A percentile compares a stretch with the other conserved stretches of the same genome.
These are phyloP conservation scores for Scutellaria baicalensis DNA, from an alignment of 257 asterid species.

Conservation along the genomic window DNA sequence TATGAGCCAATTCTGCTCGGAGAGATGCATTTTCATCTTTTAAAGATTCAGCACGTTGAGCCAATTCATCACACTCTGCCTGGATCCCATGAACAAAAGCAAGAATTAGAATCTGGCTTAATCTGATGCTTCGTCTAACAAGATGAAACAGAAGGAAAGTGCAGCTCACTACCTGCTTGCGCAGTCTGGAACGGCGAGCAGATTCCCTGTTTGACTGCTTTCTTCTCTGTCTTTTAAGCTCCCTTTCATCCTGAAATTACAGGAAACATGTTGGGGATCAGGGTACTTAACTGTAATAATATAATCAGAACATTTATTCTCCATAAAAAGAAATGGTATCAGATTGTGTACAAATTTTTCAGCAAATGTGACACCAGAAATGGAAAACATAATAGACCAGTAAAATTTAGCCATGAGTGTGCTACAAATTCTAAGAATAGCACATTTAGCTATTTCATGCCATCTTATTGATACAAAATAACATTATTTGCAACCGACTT, in stretches of 20 bases:
- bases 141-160: background rate
- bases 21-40: constrained; percentile 74
- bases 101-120: constrained; percentile 1
- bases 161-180: constrained; percentile 57
- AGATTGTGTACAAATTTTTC: background rate
- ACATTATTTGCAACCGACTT: background rate
- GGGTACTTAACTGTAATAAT: background rate
- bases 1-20: constrained; percentile 59
- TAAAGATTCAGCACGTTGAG: constrained; percentile 65
- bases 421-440: background rate
- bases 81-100: constrained; percentile 20
- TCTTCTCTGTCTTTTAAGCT: constrained; percentile 74
- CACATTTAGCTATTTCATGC: background rate
- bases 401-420: background rate
- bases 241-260: constrained; percentile 72
- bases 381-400: background rate
- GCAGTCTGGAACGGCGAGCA: constrained; percentile 80
- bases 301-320: background rate
- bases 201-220: constrained; percentile 89
- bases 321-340: background rate
- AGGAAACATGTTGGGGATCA: constrained; percentile 8
- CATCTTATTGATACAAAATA: background rate
- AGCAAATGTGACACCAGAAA: background rate
- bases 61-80: constrained; percentile 91
- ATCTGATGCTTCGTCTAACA: background rate